Evolutionary conservation across 129 eudicot species (phyloP).

Genomic region (Centrapalus pauciflorus): DNA sequence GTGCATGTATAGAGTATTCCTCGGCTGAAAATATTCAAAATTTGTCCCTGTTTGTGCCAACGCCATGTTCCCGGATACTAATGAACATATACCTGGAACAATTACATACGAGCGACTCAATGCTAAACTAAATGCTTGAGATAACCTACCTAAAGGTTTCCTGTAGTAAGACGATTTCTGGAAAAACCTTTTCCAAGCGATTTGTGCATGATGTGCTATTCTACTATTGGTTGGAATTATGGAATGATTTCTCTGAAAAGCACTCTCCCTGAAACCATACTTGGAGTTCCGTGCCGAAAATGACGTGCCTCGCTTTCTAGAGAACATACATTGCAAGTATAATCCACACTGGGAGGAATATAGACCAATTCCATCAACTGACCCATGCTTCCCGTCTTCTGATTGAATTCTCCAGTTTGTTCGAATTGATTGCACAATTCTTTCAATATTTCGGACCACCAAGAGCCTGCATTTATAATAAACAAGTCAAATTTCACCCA

Average conservation of each 20-base stretch:
- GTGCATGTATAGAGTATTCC: constrained; percentile 41
- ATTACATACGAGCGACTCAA: constrained; percentile 55
- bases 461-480: constrained; percentile 43
- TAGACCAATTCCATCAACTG: constrained; percentile 23
- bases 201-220: constrained; percentile 47
- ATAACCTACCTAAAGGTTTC: constrained; percentile 28
- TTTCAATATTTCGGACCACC: constrained; percentile 38
- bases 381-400: constrained; percentile 30
- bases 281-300: constrained; percentile 6
- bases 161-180: constrained; percentile 12
- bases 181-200: constrained; percentile 59
- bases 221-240: constrained; percentile 25
- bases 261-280: constrained; percentile 13
- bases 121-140: constrained; percentile 82
- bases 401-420: constrained; percentile 28
- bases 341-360: constrained; percentile 33
- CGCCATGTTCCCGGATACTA: constrained; percentile 43
- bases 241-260: constrained; percentile 30
- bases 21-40: constrained; percentile 36
- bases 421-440: constrained; percentile 33
- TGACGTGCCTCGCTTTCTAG: constrained; percentile 19
- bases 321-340: constrained; percentile 21
- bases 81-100: constrained; percentile 63
- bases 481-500: neutral
- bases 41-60: constrained; percentile 50